Evolutionary conservation across 768 basidiomycete species (phyloP), one percentile per base, ranked within the genome.

Genomic region (Suillus bovinus): DNA sequence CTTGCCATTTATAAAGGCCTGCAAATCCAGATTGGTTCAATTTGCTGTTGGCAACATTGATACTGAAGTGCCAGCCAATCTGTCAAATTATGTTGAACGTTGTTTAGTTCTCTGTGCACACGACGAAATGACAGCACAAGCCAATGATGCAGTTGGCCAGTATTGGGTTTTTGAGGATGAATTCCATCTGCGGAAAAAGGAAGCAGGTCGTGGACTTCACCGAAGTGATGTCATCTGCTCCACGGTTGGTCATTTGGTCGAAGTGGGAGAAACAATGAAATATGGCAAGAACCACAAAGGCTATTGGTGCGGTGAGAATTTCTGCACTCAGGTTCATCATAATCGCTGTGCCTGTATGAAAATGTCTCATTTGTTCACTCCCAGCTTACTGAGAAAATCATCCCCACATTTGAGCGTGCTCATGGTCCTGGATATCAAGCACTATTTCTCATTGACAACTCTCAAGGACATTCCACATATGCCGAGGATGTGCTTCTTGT

Each of bases 231-330:
- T 79, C 0, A 77, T 81, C 33, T 76, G 72, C 54, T 74, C 69
- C 20, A 75, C 68, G n/a, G 47, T 65, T 61, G 76, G 79, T 1
- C 70, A 68, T 61, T 33, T 80, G 14, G 39, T 56, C 8, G 75
- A 72, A 13, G 78, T 73, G 16, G 68, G 74, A 16, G 74, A 77
- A 61, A 33, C 58, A 20, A 58, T 79, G 10, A 76, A 81, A 54
- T 80, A 81, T 70, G 79, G 78, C 5, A 81, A 80, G 58, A 80
- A 78, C 66, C 74, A 81, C 62, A 73, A 80, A 8, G 78, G 80
- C 1, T 77, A 72, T 58, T 77, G 77, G 77, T 74, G 59, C 13
- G 75, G 78, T 1, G 70, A 76, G 62, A 53, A 72, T 0, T 77
- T 76, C 59, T 63, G 70, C n/a, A 72, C 72, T 63, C 76, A 76